Conservation (phyloP, 1,284 basidiomycete genomes). For the Trametes polyzona region DNA sequence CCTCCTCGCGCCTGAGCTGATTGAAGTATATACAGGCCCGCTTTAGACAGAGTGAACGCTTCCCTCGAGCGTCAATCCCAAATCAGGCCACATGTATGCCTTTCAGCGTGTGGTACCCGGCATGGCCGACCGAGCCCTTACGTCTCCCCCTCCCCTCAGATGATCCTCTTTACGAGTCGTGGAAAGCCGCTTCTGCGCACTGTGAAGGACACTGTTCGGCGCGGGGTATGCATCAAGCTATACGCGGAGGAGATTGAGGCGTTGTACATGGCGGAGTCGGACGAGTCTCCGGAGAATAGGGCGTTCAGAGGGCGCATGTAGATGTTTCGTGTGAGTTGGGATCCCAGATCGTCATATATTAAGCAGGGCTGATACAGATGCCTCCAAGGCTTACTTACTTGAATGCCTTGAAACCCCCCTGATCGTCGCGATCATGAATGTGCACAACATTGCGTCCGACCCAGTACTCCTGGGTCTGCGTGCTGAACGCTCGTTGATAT, state of each 20-base stretch:
- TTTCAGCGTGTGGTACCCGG: not conserved
- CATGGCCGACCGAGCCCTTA: too few relatives aligned
- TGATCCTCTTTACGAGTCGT: slow-evolving; percentile 36
- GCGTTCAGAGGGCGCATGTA: slow-evolving; percentile 1
- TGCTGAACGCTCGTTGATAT: too few relatives aligned
- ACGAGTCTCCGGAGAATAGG: not conserved
- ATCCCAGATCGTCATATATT: too few relatives aligned
- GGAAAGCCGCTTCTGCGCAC: slow-evolving; percentile 38
- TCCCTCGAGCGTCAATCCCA: not conserved
- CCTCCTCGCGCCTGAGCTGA: too few relatives aligned
- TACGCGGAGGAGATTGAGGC: slow-evolving; percentile 37
- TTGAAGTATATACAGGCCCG: too few relatives aligned
- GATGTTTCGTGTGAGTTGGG: too few relatives aligned
- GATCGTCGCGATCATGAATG: too few relatives aligned
- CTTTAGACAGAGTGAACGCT: slow-evolving; percentile 6
- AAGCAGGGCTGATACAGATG: too few relatives aligned
- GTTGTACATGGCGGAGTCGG: slow-evolving; percentile 34
- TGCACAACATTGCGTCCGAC: too few relatives aligned
- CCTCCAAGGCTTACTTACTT: too few relatives aligned
- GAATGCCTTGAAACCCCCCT: too few relatives aligned
- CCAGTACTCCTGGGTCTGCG: too few relatives aligned
- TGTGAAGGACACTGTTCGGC: slow-evolving; percentile 35
- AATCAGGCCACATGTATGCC: slow-evolving; percentile 4
- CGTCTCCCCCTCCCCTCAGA: slow-evolving; percentile 20
- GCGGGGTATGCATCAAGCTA: slow-evolving; percentile 32